A percentile compares a stretch with the other conserved stretches of the same genome.
Evolutionary conservation across 345 rosid genomes (phyloP).

Genomic region (rapeseed (Brassica napus)): DNA sequence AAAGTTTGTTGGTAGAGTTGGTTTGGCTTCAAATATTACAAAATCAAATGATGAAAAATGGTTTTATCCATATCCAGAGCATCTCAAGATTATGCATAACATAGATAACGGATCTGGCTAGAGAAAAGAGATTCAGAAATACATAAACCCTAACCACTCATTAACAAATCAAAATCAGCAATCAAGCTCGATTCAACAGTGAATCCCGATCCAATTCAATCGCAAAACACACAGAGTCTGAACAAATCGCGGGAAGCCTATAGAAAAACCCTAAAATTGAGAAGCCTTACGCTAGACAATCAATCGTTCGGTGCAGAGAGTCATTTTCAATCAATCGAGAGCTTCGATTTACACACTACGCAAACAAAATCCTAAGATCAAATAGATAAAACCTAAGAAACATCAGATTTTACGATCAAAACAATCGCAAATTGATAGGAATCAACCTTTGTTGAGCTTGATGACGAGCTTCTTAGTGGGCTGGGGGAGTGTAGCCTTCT

Average conservation of each 20-base stretch:
- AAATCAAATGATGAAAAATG: slow-evolving; percentile 12
- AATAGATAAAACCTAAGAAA: neutral
- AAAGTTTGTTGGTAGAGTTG: slow-evolving; percentile 73
- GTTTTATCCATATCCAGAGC: neutral
- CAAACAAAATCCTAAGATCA: neutral
- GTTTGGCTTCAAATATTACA: slow-evolving; percentile 65
- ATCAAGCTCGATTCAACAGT: neutral
- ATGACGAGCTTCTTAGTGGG: slow-evolving; percentile 86
- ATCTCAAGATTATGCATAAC: neutral
- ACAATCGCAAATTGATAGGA: neutral
- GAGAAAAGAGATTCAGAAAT: no score
- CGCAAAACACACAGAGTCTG: neutral
- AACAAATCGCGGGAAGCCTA: neutral
- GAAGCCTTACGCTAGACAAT: slow-evolving; percentile 18
- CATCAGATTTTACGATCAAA: neutral
- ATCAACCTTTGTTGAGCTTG: slow-evolving; percentile 76
- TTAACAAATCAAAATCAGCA: neutral
- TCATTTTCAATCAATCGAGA: slow-evolving; percentile 21
- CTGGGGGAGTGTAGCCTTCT: slow-evolving; percentile 83
- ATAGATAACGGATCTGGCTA: neutral
- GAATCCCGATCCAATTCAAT: neutral
- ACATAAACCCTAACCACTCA: slow-evolving; percentile 1
- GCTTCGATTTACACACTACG: neutral
- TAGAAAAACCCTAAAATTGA: slow-evolving; percentile 25
- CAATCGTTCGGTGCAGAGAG: neutral